A percentile compares a stretch with the other conserved stretches of the same genome.
phyloP scores from a whole-genome alignment of 306 rosid genomes.

The Quercus glauca region DNA sequence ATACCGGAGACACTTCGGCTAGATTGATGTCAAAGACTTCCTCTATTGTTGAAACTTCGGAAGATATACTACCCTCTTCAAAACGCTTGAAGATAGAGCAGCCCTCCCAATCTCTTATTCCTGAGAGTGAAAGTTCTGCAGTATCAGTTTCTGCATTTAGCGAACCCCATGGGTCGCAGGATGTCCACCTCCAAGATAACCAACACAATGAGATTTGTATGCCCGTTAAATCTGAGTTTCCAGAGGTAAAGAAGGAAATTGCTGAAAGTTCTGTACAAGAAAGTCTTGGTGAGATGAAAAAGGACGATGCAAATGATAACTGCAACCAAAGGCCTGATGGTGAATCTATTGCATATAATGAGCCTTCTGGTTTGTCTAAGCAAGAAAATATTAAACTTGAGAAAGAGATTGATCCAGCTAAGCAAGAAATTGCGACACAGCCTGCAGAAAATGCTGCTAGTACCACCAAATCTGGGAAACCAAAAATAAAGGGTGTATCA shows the following conservation, averaged over 20 bases:
- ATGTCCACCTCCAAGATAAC: conserved; percentile 49
- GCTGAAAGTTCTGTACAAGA: conserved; percentile 35
- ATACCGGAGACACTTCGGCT: conserved; percentile 35
- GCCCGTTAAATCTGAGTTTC: conserved; percentile 55
- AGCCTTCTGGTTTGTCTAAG: conserved; percentile 49
- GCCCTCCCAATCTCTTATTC: conserved; percentile 46
- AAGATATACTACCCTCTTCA: conserved; percentile 65
- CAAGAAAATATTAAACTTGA: conserved; percentile 60
- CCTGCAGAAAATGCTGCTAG: conserved; percentile 54
- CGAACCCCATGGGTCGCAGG: conserved; percentile 49
- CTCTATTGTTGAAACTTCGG: conserved; percentile 50
- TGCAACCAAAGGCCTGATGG: conserved; percentile 38
- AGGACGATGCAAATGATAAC: conserved; percentile 41
- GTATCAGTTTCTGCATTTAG: conserved; percentile 41
- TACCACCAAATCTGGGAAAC: conserved; percentile 94
- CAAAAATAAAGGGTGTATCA: conserved; percentile 93
- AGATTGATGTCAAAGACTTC: conserved; percentile 47
- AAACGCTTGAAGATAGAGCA: conserved; percentile 89
- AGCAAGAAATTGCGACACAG: conserved; percentile 54
- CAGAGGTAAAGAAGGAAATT: conserved; percentile 65
- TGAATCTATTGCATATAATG: conserved; percentile 44
- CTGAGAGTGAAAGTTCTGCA: conserved; percentile 52
- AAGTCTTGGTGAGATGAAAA: conserved; percentile 48
- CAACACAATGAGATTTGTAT: conserved; percentile 38
- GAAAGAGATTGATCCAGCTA: conserved; percentile 60